Evolutionary conservation across 345 rosid genomes (phyloP).

Genomic region (Citrus cavaleriei): DNA sequence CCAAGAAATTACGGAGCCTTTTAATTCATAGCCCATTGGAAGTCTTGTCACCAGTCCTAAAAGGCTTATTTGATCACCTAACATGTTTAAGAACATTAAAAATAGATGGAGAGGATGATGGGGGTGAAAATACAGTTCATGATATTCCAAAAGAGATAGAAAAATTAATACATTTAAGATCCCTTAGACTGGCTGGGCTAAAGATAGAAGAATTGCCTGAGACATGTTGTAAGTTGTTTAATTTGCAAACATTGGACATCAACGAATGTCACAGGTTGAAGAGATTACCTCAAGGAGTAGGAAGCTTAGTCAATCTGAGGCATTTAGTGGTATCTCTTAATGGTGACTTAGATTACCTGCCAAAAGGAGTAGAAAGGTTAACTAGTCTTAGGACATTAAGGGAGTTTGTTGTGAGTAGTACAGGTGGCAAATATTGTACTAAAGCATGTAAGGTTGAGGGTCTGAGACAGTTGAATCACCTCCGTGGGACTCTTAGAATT

Average conservation of each 20-base stretch:
- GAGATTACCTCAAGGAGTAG: neutral
- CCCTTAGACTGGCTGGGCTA: neutral
- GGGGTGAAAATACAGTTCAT: too few species aligned
- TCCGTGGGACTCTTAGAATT: neutral
- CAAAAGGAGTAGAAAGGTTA: slow-evolving; percentile 12
- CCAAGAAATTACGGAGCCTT: neutral
- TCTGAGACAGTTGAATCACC: neutral
- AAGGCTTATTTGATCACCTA: neutral
- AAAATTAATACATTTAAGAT: neutral
- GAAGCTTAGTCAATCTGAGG: slow-evolving; percentile 9
- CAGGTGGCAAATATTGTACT: neutral
- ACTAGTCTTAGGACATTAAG: neutral
- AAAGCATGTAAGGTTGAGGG: neutral
- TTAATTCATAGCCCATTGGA: neutral
- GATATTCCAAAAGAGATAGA: neutral
- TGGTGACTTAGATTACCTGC: neutral
- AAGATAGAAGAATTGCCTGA: slow-evolving; percentile 9
- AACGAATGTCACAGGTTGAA: accelerated
- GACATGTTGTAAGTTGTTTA: slow-evolving; percentile 1
- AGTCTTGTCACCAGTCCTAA: neutral
- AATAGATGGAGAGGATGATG: neutral
- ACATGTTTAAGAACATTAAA: neutral
- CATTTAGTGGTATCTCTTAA: neutral
- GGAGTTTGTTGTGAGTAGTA: neutral
- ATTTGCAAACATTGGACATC: neutral